phyloP scores from a whole-genome alignment of 2,329 filamentous ascomycete species.

The Cladosporium sp. region DNA sequence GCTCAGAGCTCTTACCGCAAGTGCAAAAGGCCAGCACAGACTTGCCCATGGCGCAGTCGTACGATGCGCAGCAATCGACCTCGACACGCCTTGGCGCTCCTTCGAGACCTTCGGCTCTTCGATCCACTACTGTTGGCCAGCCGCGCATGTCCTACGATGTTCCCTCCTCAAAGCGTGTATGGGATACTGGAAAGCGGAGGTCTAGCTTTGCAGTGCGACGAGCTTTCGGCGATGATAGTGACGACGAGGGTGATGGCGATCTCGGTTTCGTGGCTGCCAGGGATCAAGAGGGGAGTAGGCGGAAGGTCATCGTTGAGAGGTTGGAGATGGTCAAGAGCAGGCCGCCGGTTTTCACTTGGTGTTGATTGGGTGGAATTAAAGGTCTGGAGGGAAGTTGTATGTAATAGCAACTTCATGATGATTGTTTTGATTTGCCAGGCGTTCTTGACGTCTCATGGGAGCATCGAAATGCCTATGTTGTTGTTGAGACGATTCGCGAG shows the following conservation, averaged over 20 bases:
- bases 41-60: conserved; percentile 2
- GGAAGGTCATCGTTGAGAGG: conserved; percentile 95
- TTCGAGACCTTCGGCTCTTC: background rate
- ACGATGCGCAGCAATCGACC: conserved; percentile 18
- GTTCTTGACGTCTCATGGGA: too few relatives aligned
- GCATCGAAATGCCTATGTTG: too few relatives aligned
- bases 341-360: conserved; percentile 97
- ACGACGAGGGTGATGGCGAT: conserved; percentile 84
- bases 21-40: background rate
- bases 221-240: conserved; percentile 43
- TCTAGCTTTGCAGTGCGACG: conserved; percentile 6
- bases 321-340: conserved; percentile 92
- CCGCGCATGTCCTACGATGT: conserved; percentile 10
- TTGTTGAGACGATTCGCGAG: too few relatives aligned
- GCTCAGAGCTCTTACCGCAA: conserved; percentile 35
- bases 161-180: background rate
- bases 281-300: conserved; percentile 84
- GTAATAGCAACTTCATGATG: too few relatives aligned
- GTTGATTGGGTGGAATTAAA: too few relatives aligned
- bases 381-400: too few relatives aligned
- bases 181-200: conserved; percentile 4
- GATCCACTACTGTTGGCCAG: background rate
- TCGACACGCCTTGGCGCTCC: background rate
- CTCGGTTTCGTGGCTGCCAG: conserved; percentile 91
- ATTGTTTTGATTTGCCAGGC: too few relatives aligned